Evolutionary conservation across 495 filamentous ascomycete genomes (phyloP), one percentile per base, ranked within the genome.

Genomic region (Oleoguttula mirabilis): DNA sequence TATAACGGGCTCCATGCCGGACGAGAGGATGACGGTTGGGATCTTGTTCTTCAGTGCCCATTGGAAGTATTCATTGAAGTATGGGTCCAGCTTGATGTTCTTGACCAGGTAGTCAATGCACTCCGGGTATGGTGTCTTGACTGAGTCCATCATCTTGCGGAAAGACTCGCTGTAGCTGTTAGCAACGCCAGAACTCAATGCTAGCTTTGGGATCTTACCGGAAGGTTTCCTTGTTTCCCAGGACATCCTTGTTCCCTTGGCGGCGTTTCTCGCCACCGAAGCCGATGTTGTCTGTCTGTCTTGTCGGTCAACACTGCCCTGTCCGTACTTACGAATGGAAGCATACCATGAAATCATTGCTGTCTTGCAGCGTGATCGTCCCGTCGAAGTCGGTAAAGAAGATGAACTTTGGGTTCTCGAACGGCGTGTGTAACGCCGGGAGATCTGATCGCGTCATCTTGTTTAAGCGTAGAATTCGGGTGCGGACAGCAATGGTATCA

Each of bases 361-460:
- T 88, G 65, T 94, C 86, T 51, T 82, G 72, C 43, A 82, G 66
- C 22, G 88, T 95, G 54, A 96, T 90, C 23, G 90, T 95, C 39
- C 88, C 88, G 57, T 96, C 88, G 50, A 96, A 96, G 62, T 96
- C 88, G 30, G 88, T 88, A 68, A 95, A 96, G 69, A 96, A 93
- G 62, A 96, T 90, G 67, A 79, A 77, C 60, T 84, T 81, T 4
- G 54, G 55, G 32, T 55, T 47, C 19, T 47, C 36, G 40, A 53
- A 48, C 12, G 50, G 50, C 39, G 22, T 33, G 17, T 55, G 45
- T 49, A 58, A 41, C 12, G 55, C 55, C 5, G 39, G 41, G 21
- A 58, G 48, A 14, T 55, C 41, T 12, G 43, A 30, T 4, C 32
- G n/a, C n/a, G n/a, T n/a, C n/a, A n/a, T n/a, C n/a, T n/a, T n/a